These are phyloP conservation scores for Vanrija pseudolonga DNA, from an alignment of 1,284 basidiomycete genomes.

Conservation along the genomic window DNA sequence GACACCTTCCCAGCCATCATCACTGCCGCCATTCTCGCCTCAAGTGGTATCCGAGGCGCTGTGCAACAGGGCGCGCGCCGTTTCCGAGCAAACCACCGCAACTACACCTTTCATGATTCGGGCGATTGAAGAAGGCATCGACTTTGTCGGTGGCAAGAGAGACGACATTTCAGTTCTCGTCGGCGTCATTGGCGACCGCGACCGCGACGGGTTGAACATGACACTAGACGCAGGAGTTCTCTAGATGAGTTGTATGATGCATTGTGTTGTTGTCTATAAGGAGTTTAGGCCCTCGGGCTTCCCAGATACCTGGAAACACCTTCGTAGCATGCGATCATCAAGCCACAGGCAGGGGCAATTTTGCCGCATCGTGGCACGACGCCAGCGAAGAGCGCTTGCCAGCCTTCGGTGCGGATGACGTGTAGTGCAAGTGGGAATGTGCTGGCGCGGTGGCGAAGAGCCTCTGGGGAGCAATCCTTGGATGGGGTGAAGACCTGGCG, in stretches of 20 bases:
- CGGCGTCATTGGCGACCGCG: conserved; percentile 44
- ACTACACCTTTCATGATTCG: conserved; percentile 56
- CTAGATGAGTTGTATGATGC: conserved; percentile 14
- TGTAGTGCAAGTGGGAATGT: conserved; percentile 64
- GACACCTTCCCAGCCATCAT: conserved; percentile 23
- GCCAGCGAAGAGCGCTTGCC: conserved; percentile 75
- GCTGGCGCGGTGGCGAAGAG: conserved; percentile 35
- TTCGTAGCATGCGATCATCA: conserved; percentile 84
- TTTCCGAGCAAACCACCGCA: conserved; percentile 53
- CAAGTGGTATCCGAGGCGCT: conserved; percentile 55
- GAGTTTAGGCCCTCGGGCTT: conserved; percentile 4
- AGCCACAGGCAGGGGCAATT: conserved; percentile 95
- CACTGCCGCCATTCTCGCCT: conserved; percentile 49
- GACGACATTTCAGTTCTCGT: conserved; percentile 49
- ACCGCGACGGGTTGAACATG: conserved; percentile 21
- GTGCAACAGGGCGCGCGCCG: conserved; percentile 52
- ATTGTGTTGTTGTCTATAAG: conserved; percentile 15
- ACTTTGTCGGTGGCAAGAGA: conserved; percentile 50
- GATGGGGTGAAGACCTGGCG: conserved; percentile 67
- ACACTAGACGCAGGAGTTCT: conserved; percentile 7
- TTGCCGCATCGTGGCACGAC: conserved; percentile 85
- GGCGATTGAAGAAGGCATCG: conserved; percentile 56
- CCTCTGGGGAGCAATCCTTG: conserved; percentile 53
- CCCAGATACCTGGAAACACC: conserved; percentile 53
- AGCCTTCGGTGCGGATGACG: conserved; percentile 75